Evolutionary conservation across 768 basidiomycete genomes (phyloP).

Genomic region (Gautieria morchelliformis): DNA sequence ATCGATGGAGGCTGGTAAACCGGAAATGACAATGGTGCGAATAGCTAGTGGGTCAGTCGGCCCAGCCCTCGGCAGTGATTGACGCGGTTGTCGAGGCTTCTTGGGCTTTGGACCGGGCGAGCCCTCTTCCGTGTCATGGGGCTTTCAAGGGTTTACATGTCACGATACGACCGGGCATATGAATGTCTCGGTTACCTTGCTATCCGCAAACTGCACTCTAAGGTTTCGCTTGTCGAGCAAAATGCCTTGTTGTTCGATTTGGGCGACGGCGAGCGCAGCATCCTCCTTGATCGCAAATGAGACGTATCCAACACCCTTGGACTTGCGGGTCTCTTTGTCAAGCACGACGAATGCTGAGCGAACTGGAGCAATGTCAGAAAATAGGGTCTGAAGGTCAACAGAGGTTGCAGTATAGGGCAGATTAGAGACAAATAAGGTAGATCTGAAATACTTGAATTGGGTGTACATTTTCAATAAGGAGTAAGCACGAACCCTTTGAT

Average conservation of each 20-base stretch:
- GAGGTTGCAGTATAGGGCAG: constrained; percentile 87
- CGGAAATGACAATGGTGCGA: constrained; percentile 69
- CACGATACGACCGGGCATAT: neutral
- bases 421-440: constrained; percentile 90
- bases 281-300: constrained; percentile 87
- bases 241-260: constrained; percentile 56
- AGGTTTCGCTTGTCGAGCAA: constrained; percentile 57
- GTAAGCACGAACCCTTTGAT: neutral
- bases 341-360: constrained; percentile 89
- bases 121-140: constrained; percentile 8
- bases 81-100: neutral
- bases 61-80: constrained; percentile 3
- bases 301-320: constrained; percentile 96
- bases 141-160: neutral
- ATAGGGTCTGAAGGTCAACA: constrained; percentile 81
- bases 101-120: constrained; percentile 2
- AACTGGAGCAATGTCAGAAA: constrained; percentile 93
- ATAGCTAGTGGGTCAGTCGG: constrained; percentile 66
- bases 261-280: constrained; percentile 63
- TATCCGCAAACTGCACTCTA: constrained; percentile 72
- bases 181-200: constrained; percentile 46
- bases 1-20: constrained; percentile 54
- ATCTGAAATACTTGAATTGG: constrained; percentile 21
- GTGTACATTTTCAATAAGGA: neutral
- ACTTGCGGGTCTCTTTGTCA: constrained; percentile 68